Conservation (phyloP, 495 filamentous ascomycete genomes). For the Elaphomyces granulatus region DNA sequence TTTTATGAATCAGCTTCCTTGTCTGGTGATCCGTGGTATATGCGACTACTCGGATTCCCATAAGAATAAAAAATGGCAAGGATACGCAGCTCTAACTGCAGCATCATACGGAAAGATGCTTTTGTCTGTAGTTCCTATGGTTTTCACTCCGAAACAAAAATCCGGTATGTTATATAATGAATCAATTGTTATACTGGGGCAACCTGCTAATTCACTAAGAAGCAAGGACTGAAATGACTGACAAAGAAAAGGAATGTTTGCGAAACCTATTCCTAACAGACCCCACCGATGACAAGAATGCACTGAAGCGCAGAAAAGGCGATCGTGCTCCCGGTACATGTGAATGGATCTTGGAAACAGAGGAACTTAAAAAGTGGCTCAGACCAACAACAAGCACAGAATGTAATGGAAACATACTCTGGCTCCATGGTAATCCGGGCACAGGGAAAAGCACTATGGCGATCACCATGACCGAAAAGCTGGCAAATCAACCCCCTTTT, state of each 20-base stretch:
- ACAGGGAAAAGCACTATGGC: constrained; percentile 19
- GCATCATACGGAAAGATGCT: constrained; percentile 13
- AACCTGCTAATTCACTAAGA: neutral
- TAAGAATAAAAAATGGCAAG: constrained; percentile 17
- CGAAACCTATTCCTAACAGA: constrained; percentile 10
- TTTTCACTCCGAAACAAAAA: neutral
- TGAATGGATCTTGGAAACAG: constrained; percentile 15
- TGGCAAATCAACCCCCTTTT: constrained; percentile 8
- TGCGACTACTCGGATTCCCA: constrained; percentile 19
- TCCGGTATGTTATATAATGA: neutral
- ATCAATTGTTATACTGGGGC: too few species aligned
- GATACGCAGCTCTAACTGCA: constrained; percentile 16
- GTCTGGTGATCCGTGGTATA: constrained; percentile 15
- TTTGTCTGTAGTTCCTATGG: constrained; percentile 5
- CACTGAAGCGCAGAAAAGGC: constrained; percentile 11
- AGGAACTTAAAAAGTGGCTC: constrained; percentile 11
- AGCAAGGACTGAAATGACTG: neutral
- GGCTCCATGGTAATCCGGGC: constrained; percentile 16
- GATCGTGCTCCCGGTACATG: constrained; percentile 14
- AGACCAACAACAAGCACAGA: neutral
- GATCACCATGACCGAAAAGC: constrained; percentile 10
- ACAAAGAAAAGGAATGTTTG: constrained; percentile 5
- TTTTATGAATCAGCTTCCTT: constrained; percentile 15
- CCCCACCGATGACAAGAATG: constrained; percentile 9
- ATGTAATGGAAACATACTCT: constrained; percentile 5